A percentile compares a stretch with the other conserved stretches of the same genome.
Conservation (phyloP, 257 asterid species). For the Galeopsis tetrahit region DNA sequence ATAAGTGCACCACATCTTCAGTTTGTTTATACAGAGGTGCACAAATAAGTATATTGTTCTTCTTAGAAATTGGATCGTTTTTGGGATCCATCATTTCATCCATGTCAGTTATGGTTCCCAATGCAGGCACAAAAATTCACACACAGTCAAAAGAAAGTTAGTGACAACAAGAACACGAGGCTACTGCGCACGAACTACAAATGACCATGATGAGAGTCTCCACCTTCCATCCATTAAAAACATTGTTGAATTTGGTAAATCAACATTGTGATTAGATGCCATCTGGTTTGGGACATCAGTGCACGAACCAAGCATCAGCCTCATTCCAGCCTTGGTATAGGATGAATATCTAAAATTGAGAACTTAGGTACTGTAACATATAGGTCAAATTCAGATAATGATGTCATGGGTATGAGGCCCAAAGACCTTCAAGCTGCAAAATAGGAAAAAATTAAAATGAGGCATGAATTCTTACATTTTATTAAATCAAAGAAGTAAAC, state of each 20-base stretch:
- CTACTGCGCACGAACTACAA: conserved; percentile 94
- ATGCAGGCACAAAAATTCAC: conserved; percentile 95
- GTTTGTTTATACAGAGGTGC: conserved; percentile 63
- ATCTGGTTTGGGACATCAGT: conserved; percentile 69
- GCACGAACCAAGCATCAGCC: conserved; percentile 98
- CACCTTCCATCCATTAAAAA: conserved; percentile 98
- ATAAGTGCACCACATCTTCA: conserved; percentile 76
- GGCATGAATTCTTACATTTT: conserved; percentile 20
- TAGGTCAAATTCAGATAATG: conserved; percentile 91
- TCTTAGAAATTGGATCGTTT: conserved; percentile 82
- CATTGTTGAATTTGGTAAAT: conserved; percentile 87
- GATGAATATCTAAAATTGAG: conserved; percentile 89
- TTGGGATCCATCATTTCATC: conserved; percentile 94
- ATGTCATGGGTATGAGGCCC: conserved; percentile 96
- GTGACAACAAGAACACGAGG: conserved; percentile 96
- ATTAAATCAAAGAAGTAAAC: conserved; percentile 25
- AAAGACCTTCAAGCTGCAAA: conserved; percentile 94
- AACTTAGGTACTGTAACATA: conserved; percentile 87
- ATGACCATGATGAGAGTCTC: conserved; percentile 86
- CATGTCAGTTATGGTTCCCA: conserved; percentile 93
- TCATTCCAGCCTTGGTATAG: conserved; percentile 94
- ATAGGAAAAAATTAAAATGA: conserved; percentile 26
- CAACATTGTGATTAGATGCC: conserved; percentile 56
- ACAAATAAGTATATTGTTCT: conserved; percentile 69
- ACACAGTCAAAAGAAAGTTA: conserved; percentile 87